phyloP scores from a whole-genome alignment of 768 basidiomycete genomes.

The Agaricus blazei region DNA sequence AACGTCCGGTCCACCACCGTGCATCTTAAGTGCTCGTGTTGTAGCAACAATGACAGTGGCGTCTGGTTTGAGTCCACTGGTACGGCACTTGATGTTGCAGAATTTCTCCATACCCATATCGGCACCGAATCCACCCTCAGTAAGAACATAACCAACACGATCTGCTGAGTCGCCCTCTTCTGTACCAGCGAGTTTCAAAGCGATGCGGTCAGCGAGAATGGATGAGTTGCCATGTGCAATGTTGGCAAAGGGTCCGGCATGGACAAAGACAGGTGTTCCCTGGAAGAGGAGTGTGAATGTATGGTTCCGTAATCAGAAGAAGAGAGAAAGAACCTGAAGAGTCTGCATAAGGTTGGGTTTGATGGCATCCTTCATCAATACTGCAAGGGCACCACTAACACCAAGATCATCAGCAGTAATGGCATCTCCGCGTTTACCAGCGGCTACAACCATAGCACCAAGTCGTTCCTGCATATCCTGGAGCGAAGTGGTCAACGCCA shows the following conservation, averaged over 20 bases:
- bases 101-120: conserved; percentile 99
- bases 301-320: not conserved
- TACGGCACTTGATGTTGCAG: conserved; percentile 98
- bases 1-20: conserved; percentile 96
- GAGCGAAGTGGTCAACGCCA: conserved; percentile 84
- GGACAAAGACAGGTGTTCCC: conserved; percentile 98
- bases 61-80: conserved; percentile 89
- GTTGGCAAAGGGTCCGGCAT: conserved; percentile 98
- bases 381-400: conserved; percentile 90
- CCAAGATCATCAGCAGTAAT: conserved; percentile 97
- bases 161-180: conserved; percentile 84
- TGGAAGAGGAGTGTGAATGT: conserved; percentile 18
- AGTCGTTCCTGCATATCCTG: conserved; percentile 90
- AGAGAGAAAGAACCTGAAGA: conserved; percentile 53
- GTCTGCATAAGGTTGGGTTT: conserved; percentile 99
- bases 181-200: conserved; percentile 93
- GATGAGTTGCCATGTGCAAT: conserved; percentile 99
- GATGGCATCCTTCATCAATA: conserved; percentile 98
- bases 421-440: conserved; percentile 84
- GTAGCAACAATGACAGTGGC: conserved; percentile 96
- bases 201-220: conserved; percentile 95
- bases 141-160: conserved; percentile 90
- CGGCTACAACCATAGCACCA: conserved; percentile 96
- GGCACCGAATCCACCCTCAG: conserved; percentile 97
- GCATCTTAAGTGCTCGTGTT: conserved; percentile 98